Base-by-base conservation (phyloP, 2,329 filamentous ascomycete species). In the Metarhizium sp. region DNA sequence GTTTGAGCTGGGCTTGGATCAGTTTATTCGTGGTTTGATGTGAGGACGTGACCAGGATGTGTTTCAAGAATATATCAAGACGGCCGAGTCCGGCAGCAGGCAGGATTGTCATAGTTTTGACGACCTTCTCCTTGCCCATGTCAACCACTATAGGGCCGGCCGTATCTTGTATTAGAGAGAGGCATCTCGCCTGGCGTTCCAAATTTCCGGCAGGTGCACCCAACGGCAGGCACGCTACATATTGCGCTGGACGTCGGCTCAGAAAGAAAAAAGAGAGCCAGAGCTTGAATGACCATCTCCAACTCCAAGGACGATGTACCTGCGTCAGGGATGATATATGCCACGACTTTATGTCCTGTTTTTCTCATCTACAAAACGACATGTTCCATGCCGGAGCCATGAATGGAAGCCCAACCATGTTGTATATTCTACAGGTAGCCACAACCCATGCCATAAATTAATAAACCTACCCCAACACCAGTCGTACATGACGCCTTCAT, bases 1-100 rank as follows among this genome's bases (percentile, higher is more conserved):
- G 60, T 88, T 88, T 62, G 85, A 88, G 69, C 72, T 87, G 59
- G 85, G 83, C 0, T 69, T 95, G 55, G 88, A 94, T 62, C 85
- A 89, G 60, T 94, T 94, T 64, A 81, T 94, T 52, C 79, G 85
- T 59, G 80, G 83, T 0, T 70, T 86, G 58, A 77, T 84, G 73
- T 83, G 73, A 80, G 30, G 45, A n/a, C 45, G 45, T 6, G 6
- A 13, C 16, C 32, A 32, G 16, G n/a, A 34, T 32, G 47, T 5
- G 25, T 6, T 20, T 20, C 42, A 45, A 25, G 14, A 4, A 32
- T 25, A 38, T 40, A 49, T 30, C 10, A 10, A 40, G 10, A 54
- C 52, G 47, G 43, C 61, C 58, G 55, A 60, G 56, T 59, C 53
- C 54, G 54, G 58, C 61, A 59, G 57, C 49, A 59, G 34, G 59